Conservation (phyloP, 2,329 filamentous ascomycete genomes). For the Cladosporium sp. region DNA sequence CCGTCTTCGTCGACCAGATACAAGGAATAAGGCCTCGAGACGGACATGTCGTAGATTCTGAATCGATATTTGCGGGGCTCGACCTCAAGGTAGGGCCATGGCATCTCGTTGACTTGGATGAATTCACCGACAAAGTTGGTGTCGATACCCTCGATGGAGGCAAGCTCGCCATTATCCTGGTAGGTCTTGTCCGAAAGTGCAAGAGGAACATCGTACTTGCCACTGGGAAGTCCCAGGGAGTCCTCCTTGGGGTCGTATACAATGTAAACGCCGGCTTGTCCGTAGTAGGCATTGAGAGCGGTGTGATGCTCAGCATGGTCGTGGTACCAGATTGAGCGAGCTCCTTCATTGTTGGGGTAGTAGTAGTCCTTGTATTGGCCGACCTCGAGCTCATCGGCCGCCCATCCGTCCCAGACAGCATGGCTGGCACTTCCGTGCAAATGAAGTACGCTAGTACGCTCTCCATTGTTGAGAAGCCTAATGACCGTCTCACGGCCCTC, state of each 20-base stretch:
- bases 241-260: conserved; percentile 48
- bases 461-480: conserved; percentile 49
- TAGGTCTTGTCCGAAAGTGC: conserved; percentile 50
- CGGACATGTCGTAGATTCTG: conserved; percentile 48
- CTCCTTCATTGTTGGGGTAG: conserved; percentile 53
- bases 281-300: conserved; percentile 52
- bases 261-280: conserved; percentile 54
- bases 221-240: conserved; percentile 46
- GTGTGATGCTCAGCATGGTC: conserved; percentile 42
- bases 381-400: conserved; percentile 46
- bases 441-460: conserved; percentile 40
- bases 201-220: conserved; percentile 51
- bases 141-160: conserved; percentile 42
- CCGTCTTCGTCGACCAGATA: conserved; percentile 40
- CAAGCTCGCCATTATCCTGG: conserved; percentile 46
- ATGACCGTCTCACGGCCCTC: conserved; percentile 50
- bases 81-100: conserved; percentile 56
- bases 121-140: conserved; percentile 52
- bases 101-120: conserved; percentile 55
- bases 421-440: conserved; percentile 50
- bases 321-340: conserved; percentile 56
- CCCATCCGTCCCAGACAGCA: conserved; percentile 47
- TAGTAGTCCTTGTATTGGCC: conserved; percentile 57
- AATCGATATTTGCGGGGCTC: conserved; percentile 58
- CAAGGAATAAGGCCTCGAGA: conserved; percentile 46